These are phyloP conservation scores for Fagopyrum esculentum DNA, from an alignment of 148 eudicot genomes.

Conservation along the genomic window DNA sequence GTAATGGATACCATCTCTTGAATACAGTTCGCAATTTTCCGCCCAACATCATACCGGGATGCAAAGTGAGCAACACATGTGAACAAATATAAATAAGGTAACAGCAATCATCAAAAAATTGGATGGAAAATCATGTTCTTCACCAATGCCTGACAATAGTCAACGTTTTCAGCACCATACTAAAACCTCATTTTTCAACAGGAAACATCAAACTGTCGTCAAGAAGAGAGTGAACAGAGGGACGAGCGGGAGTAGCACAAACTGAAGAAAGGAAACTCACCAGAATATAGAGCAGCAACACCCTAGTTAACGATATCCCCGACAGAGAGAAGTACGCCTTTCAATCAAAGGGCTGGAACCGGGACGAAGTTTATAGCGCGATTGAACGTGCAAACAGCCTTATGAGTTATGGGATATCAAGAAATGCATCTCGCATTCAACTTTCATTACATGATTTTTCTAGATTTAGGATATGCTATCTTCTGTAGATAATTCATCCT, in stretches of 20 bases:
- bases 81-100: background rate
- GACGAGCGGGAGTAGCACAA: background rate
- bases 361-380: conserved; percentile 1
- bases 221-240: background rate
- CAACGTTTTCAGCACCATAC: background rate
- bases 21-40: background rate
- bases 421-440: background rate
- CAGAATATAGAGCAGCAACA: background rate
- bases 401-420: too few species aligned
- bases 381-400: background rate
- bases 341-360: conserved; percentile 10
- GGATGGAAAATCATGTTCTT: background rate
- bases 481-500: too few species aligned
- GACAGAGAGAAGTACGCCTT: background rate
- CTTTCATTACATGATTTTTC: too few species aligned
- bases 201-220: background rate
- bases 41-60: background rate
- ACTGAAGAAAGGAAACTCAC: background rate
- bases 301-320: background rate
- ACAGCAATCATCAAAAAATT: background rate
- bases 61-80: background rate
- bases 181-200: background rate
- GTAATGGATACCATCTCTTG: background rate
- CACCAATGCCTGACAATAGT: background rate
- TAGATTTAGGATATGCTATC: too few species aligned